A percentile compares a stretch with the other conserved stretches of the same genome.
Conservation (phyloP, 441 rosid species). For the Adansonia gregorii region DNA sequence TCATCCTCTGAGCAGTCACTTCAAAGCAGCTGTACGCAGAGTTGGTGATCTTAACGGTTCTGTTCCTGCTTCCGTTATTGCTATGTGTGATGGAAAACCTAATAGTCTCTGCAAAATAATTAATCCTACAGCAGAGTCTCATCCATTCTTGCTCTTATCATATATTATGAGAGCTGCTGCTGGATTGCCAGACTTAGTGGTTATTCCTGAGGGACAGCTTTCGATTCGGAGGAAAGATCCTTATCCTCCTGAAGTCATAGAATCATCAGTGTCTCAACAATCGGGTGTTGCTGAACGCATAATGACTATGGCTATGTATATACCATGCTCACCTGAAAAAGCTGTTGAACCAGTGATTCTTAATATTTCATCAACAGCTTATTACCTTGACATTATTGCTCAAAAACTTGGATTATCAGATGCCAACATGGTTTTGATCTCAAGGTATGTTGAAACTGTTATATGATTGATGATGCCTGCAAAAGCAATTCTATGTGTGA, state of each 20-base stretch:
- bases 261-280: constrained; percentile 46
- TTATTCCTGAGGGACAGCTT: constrained; percentile 48
- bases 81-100: constrained; percentile 69
- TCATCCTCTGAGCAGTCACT: constrained; percentile 82
- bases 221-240: constrained; percentile 60
- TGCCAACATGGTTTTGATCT: constrained; percentile 67
- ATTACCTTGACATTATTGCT: constrained; percentile 84
- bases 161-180: constrained; percentile 69
- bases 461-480: constrained; percentile 10
- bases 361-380: constrained; percentile 49
- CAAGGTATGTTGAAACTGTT: constrained; percentile 59
- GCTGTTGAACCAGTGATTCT: constrained; percentile 53
- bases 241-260: constrained; percentile 53
- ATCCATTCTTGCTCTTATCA: constrained; percentile 62
- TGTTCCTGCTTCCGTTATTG: constrained; percentile 77
- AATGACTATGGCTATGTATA: constrained; percentile 45
- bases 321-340: constrained; percentile 57
- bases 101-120: constrained; percentile 68
- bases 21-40: constrained; percentile 74
- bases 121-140: constrained; percentile 63
- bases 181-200: constrained; percentile 53
- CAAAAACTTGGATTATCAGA: constrained; percentile 58
- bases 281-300: constrained; percentile 39
- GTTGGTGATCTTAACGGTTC: constrained; percentile 63
- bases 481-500: constrained; percentile 6